Evolutionary conservation across 1,284 basidiomycete species (phyloP), one percentile per base, ranked within the genome.

Genomic region (Apiotrichum gamsii): DNA sequence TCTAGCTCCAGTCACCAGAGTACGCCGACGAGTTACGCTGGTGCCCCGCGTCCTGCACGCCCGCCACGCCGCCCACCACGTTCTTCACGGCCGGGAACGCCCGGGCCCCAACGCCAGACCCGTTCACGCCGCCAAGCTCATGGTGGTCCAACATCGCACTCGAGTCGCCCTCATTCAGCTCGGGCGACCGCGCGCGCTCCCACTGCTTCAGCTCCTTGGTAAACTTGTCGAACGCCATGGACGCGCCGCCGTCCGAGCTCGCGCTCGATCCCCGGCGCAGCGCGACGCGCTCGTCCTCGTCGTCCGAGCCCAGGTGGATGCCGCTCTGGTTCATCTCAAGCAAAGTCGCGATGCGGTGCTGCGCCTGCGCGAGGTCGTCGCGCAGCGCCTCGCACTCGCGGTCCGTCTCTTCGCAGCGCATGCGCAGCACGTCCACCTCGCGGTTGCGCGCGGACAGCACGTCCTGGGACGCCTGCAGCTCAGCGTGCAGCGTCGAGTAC

Each of bases 381-480:
- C 86, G 80, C 37, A 93, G 74, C 19, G 79, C 45, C 31, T 70
- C 69, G 20, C 63, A 49, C 23, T 70, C 66, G 23, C 66, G 49
- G 51, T 73, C 69, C 1, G 64, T 56, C 18, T 70, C 67, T 47
- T 68, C 61, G 29, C 64, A 45, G 35, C 66, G 60, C 51, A 64
- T 64, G 3, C 72, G 59, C 28, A 70, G 55, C 1, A 72, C 80
- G 50, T 90, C 85, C 38, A 90, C 79, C 50, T 94, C 89, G 52
- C 85, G 82, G 49, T 80, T 67, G 15, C 80, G 51, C 80, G 80
- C 54, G 80, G 82, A 62, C 82, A 87, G 60, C 83, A 87, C 33
- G 82, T 85, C 71, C 83, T 85, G 53, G 79, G 83, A 68, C 82
- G 86, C 55, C 80, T 84, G 73, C 40, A 93, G 76, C 60, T 80